Evolutionary conservation across 345 rosid genomes (phyloP).

Genomic region (Angophora floribunda): DNA sequence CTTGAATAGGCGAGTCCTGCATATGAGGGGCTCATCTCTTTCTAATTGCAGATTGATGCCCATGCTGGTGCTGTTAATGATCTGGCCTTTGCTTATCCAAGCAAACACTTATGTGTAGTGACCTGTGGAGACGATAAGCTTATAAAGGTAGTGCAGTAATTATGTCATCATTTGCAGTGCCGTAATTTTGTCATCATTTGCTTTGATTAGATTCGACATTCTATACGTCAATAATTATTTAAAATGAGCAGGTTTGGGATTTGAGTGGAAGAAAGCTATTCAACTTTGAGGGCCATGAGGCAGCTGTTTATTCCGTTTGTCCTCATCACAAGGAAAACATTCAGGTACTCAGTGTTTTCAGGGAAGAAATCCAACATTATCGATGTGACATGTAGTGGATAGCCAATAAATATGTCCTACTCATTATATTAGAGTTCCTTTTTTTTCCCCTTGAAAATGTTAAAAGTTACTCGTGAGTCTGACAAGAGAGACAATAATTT

Average conservation of each 20-base stretch:
- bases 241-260: constrained; percentile 77
- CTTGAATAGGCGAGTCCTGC: not conserved
- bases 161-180: not conserved
- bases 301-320: constrained; percentile 79
- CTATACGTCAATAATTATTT: constrained; percentile 6
- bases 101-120: constrained; percentile 67
- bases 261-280: constrained; percentile 44
- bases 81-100: constrained; percentile 81
- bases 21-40: not conserved
- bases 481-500: not conserved
- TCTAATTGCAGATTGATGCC: constrained; percentile 61
- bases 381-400: not conserved
- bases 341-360: constrained; percentile 37
- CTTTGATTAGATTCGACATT: not conserved
- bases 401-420: not conserved
- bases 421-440: not conserved
- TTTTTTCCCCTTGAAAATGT: not conserved
- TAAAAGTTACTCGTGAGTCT: not conserved
- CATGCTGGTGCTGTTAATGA: constrained; percentile 85
- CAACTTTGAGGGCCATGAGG: constrained; percentile 81
- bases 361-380: not conserved
- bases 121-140: constrained; percentile 92
- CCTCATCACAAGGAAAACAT: constrained; percentile 86
- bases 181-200: not conserved
- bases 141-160: constrained; percentile 42